Evolutionary conservation across 2,329 filamentous ascomycete species (phyloP), one percentile per base, ranked within the genome.

Genomic region (Tolypocladium album): DNA sequence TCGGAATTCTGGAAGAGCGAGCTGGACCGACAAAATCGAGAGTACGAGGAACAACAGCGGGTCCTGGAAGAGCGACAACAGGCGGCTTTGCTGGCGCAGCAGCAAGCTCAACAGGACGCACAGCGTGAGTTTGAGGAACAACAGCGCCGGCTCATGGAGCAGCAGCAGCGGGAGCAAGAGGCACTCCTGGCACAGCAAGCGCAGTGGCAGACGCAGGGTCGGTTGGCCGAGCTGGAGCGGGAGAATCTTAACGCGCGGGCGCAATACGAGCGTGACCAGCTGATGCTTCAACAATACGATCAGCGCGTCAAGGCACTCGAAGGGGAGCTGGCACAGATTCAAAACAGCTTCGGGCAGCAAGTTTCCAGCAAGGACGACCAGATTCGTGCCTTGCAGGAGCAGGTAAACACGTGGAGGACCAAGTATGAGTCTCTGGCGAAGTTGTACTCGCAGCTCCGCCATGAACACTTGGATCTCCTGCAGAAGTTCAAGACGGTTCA

Each of bases 1-100:
- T 90, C 90, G 58, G 94, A 99, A 68, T 99, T 99, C 74, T 99
- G 94, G 94, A 95, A 95, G 76, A 90, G 86, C 66, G 92, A 97
- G 73, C 84, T 96, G 63, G 88, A 89, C 65, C 84, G 92, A 40
- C 92, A 97, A 72, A 95, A 97, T 72, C 87, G 92, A 66, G 92
- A 96, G 72, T 99, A 95, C 69, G 94, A 95, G 70, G 91, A 92
- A 55, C 93, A 99, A 74, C 94, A 99, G 76, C 84, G 88, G 43
- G 86, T 94, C 20, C 76, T 99, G 55, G 89, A 95, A 69, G 88
- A 93, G 66, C 90, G 93, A 65, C 93, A 92, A 77, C 88, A 92
- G 65, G 85, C 90, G 13, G 87, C 92, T 64, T 84, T 94, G 58
- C 82, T 87, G 59, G 86, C 88, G 58, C 93, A 99, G 70, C 86